Evolutionary conservation across 2,329 filamentous ascomycete genomes (phyloP).

Genomic region (Fusarium coicis): DNA sequence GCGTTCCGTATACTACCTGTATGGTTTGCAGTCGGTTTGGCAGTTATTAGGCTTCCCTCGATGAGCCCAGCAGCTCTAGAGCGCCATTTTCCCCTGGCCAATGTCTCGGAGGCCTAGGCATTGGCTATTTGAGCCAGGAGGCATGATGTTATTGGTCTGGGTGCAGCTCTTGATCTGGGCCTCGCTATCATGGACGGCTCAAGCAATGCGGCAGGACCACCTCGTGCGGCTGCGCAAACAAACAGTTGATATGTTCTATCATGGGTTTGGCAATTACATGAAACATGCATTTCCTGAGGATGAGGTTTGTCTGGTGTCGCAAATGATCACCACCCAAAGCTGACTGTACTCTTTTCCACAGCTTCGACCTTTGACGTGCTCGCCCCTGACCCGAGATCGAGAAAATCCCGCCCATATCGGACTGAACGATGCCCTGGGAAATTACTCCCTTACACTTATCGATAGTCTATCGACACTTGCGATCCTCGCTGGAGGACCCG

Average conservation of each 20-base stretch:
- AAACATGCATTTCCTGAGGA: constrained; percentile 94
- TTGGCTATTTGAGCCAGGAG: constrained; percentile 33
- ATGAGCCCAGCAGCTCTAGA: constrained; percentile 42
- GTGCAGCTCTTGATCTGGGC: constrained; percentile 42
- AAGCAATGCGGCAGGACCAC: constrained; percentile 66
- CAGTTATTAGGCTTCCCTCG: constrained; percentile 26
- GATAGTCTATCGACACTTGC: constrained; percentile 95
- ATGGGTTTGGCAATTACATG: constrained; percentile 97
- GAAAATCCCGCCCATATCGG: constrained; percentile 83
- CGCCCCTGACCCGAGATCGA: constrained; percentile 84
- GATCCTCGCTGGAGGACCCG: constrained; percentile 82
- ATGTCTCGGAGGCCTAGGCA: constrained; percentile 23
- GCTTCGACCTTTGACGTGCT: constrained; percentile 87
- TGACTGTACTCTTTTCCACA: constrained; percentile 50
- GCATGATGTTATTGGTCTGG: constrained; percentile 45
- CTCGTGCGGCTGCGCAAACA: constrained; percentile 67
- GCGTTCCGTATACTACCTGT: neutral
- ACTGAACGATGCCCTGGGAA: constrained; percentile 94
- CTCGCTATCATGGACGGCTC: constrained; percentile 55
- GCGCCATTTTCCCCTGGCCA: constrained; percentile 35
- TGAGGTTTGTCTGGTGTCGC: constrained; percentile 63
- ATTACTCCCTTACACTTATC: constrained; percentile 95
- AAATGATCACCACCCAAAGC: constrained; percentile 12
- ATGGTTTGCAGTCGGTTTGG: constrained; percentile 7
- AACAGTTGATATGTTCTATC: constrained; percentile 88